These are phyloP conservation scores for Poa pratensis DNA, from an alignment of 176 grass and related monocot genomes.

Conservation along the genomic window DNA sequence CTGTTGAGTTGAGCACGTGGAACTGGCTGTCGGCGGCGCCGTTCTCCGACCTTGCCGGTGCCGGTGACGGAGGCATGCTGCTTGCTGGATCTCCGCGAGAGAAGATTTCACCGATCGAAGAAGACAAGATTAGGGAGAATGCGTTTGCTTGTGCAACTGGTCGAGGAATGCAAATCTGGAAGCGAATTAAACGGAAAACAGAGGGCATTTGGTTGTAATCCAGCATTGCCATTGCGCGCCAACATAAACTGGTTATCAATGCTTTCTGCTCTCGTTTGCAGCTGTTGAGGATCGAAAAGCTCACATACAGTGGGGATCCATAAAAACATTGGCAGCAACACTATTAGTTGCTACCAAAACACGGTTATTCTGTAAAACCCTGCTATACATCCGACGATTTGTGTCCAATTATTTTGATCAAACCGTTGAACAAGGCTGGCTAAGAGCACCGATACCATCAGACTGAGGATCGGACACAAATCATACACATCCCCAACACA, in stretches of 20 bases:
- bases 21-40: constrained; percentile 15
- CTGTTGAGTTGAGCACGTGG: constrained; percentile 48
- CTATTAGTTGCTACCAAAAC: too few relatives aligned
- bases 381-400: too few relatives aligned
- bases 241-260: constrained; percentile 6
- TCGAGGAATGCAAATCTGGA: constrained; percentile 4
- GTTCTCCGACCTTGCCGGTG: neutral
- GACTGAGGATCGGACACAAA: too few relatives aligned
- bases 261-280: neutral
- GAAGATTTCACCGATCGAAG: neutral
- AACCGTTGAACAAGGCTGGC: too few relatives aligned
- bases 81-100: neutral
- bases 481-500: too few relatives aligned
- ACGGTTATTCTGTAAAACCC: too few relatives aligned
- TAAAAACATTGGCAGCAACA: too few relatives aligned
- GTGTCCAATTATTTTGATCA: too few relatives aligned
- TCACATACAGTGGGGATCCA: neutral
- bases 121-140: neutral
- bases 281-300: neutral
- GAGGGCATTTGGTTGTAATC: neutral
- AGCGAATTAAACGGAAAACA: constrained; percentile 2
- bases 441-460: too few relatives aligned
- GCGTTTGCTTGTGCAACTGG: neutral
- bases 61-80: constrained; percentile 30
- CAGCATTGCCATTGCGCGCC: neutral